Evolutionary conservation across 2,329 filamentous ascomycete genomes (phyloP), one percentile per base, ranked within the genome.

Genomic region (Escovopsis sp.): DNA sequence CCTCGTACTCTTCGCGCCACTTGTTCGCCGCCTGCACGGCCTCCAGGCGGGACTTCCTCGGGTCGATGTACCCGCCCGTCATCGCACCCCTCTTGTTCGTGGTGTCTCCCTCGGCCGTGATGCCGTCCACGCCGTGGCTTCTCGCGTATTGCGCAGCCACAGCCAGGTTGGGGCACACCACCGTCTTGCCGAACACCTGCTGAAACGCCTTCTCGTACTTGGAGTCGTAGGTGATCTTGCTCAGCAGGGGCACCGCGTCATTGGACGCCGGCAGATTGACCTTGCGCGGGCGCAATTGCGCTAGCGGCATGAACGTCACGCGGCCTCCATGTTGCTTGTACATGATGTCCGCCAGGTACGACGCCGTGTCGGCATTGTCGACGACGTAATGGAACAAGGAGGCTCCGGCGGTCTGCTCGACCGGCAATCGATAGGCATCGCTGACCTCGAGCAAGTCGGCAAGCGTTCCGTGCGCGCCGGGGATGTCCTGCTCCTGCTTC

Each of bases 321-420:
- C 90, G 75, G 11, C 90, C 90, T 13, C 81, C 79, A 41, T 76
- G 80, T 45, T 84, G 76, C 43, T 76, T 78, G 52, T 86, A 80
- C 19, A 98, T 65, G 12, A 76, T 71, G 45, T 88, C 80, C 30
- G 90, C 75, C 25, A 94, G 72, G 45, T 75, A 73, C 1, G 83
- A 85, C 1, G 87, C 86, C 0, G 87, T 94, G 28, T 81, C 75
- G 41, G 92, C 85, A 34, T 80, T 88, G 54, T 98, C 88, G 30
- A 96, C 88, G 10, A 98, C 77, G 45, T 94, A 94, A 57, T 98
- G 85, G 60, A 98, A 98, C 8, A 98, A 67, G 53, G 85, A 93
- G 43, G 78, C 79, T 14, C 90, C 90, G 3, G 88, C 90, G 35
- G 87, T 90, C 47, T 93, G 85, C 58, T 98, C 90, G 9, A 92